Evolutionary conservation across 805 yeast genomes (phyloP), one percentile per base, ranked within the genome.

Genomic region (Cyberlindnera lachancei): DNA sequence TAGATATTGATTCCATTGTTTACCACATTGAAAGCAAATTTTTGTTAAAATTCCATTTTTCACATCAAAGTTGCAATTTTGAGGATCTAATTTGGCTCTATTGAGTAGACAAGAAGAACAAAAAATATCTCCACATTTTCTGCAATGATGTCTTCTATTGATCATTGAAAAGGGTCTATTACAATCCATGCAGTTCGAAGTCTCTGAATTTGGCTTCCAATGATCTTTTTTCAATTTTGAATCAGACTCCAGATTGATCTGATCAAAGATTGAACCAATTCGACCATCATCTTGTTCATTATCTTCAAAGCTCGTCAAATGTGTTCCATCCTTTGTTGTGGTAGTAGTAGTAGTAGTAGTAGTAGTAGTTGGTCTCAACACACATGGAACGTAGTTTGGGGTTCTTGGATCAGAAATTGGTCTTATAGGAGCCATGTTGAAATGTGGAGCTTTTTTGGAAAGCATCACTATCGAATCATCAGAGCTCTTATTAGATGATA

Each of bases 381-480:
- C 94, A 2, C 92, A 88, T 0, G 94, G 94, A 0, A 79, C 63
- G 47, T 81, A 84, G 59, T 82, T 63, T 9, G 92, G 92, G 36
- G 78, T 75, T 48, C 80, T 66, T 42, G 78, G 80, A 25, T 76
- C 77, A 34, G 78, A 72, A 36, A 82, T 72, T 46, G 80, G 86
- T 46, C 75, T 76, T 15, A 79, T 31, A 9, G 56, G 56, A 2
- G 38, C 37, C 35, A 40, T 28, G 12, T 38, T 40, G 30, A 46
- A 42, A 8, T 43, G 34, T 3, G 48, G 46, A 1, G 27, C 26
- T 23, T 41, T 46, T 20, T 36, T 42, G 2, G 42, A 33, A 12
- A 39, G 35, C 13, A 40, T 21, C 15, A 28, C 27, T 18, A 48
- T 40, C 14, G 51, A 47, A 14, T 45, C 50, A 15, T 43, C 37